Evolutionary conservation across 164 flowering plant genomes (phyloP).

Genomic region (Stephania japonica): DNA sequence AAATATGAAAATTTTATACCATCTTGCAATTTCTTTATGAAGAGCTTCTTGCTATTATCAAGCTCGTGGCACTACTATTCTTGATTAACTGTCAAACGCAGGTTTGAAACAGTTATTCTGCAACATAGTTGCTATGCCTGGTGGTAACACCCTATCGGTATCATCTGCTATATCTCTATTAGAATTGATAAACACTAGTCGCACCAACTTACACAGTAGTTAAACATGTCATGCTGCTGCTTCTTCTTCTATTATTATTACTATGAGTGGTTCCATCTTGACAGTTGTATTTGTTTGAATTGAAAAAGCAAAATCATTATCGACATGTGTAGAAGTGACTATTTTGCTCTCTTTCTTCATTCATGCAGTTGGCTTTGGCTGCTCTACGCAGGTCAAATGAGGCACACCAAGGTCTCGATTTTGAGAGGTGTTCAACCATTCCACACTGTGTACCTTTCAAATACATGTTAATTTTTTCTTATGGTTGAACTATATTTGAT

Average conservation of each 20-base stretch:
- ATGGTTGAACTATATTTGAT: not conserved
- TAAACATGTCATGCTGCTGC: not conserved
- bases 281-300: too few species aligned
- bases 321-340: not conserved
- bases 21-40: not conserved
- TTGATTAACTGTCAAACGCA: not conserved
- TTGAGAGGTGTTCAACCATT: slow-evolving; percentile 55
- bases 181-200: not conserved
- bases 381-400: slow-evolving; percentile 70
- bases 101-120: not conserved
- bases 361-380: slow-evolving; percentile 84
- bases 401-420: slow-evolving; percentile 54
- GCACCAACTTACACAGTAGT: not conserved
- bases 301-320: too few species aligned
- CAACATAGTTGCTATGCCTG: not conserved
- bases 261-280: not conserved
- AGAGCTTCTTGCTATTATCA: not conserved
- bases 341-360: slow-evolving; percentile 5
- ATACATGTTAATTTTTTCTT: not conserved
- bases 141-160: not conserved
- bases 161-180: not conserved
- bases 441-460: slow-evolving; percentile 6
- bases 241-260: not conserved
- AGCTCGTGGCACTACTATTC: not conserved
- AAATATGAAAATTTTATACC: too few species aligned